Base-by-base conservation (phyloP, 2,329 filamentous ascomycete species). In the Fusarium solani-melongenae region DNA sequence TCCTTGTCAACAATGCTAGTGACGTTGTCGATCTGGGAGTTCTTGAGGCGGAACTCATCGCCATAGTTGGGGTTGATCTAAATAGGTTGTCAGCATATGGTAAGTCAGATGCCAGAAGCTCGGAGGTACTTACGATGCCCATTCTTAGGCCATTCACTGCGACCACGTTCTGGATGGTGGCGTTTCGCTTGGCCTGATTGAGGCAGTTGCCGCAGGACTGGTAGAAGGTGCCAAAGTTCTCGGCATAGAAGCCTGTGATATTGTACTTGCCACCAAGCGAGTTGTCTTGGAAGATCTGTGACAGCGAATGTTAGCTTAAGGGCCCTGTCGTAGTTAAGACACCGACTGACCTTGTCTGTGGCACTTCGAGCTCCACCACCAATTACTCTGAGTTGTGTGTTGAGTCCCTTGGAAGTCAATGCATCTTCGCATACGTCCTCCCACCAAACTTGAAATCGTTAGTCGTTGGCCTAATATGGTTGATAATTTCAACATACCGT, bases 341-440 rank as follows among this genome's bases (percentile, higher is more conserved):
- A 20, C 15, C 4, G 1, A 9, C 61, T 17, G 24, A 77, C 78
- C 75, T 79, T 79, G n/a, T 79, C 78, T 6, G 78, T 79, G 1
- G 78, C 78, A 46, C 78, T 78, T 10, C 62, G 58, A 3, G 78
- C 78, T 49, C 78, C 78, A 9, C 78, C 78, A 0, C 78, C 78
- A 31, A 79, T 79, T 14, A 79, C 78, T 31, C 78, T 72, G 1
- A 79, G 55, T 41, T 79, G 78, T 0, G 78, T 79, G 66, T 79
- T 79, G 10, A 79, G 63, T 1, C 78, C 78, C 66, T 79, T 79
- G 1, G 78, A 74, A 0, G 78, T 79, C 2, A 79, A 57, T 0
- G 78, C 78, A 36, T 79, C 78, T 20, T 79, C 78, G 5, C 78
- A 79, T 9, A 79, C 78, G 9, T 79, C 78, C 56, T 79, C 78